These are phyloP conservation scores for Malus hybrid DNA, from an alignment of 331 rosid species.

Conservation along the genomic window DNA sequence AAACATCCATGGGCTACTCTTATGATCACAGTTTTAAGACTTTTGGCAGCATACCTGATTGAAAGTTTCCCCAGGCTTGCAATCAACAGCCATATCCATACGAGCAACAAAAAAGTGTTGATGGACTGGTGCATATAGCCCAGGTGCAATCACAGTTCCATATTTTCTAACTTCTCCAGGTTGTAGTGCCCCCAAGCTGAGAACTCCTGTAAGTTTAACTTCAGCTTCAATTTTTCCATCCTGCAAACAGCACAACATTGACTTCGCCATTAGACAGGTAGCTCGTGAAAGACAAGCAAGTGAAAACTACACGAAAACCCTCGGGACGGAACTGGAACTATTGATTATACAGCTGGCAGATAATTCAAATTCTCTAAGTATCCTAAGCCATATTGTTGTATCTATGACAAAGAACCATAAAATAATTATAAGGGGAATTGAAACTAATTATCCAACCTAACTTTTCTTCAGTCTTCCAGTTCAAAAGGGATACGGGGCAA, in stretches of 20 bases:
- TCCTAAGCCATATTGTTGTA: not conserved
- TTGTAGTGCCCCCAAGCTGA: constrained; percentile 87
- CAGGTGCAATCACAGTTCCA: constrained; percentile 92
- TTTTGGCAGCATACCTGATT: constrained; percentile 61
- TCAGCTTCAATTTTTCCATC: constrained; percentile 98
- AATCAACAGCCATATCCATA: constrained; percentile 98
- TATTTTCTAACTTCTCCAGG: constrained; percentile 89
- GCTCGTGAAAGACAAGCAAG: no score
- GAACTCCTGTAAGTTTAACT: constrained; percentile 92
- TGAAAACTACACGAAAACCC: no score
- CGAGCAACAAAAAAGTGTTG: constrained; percentile 96
- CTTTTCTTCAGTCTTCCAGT: not conserved
- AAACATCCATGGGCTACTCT: no score
- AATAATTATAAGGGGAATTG: not conserved
- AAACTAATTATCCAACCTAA: not conserved
- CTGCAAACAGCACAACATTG: constrained; percentile 31
- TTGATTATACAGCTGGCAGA: not conserved
- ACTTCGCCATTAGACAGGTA: no score
- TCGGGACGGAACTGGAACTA: no score
- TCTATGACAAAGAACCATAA: not conserved
- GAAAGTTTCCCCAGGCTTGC: constrained; percentile 90
- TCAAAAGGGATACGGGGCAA: not conserved
- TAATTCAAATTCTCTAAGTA: not conserved
- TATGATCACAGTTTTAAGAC: not conserved
- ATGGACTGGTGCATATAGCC: constrained; percentile 93